Base-by-base conservation (phyloP, 2,329 filamentous ascomycete genomes). In the Microsporum audouinii region DNA sequence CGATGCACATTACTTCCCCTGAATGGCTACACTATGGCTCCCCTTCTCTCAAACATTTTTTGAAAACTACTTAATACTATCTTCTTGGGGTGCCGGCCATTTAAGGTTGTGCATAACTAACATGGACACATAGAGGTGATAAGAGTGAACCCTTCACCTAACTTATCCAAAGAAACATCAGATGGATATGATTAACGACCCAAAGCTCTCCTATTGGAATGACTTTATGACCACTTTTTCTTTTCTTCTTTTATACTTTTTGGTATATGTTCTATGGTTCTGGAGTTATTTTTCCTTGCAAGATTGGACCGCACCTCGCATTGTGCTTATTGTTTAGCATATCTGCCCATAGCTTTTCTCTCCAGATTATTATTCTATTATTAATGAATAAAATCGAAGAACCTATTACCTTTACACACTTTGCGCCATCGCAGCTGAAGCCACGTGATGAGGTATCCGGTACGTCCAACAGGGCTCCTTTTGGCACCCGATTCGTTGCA, bases 401-500 rank as follows among this genome's bases (percentile, higher is more conserved):
- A 31, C 51, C 31, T 34, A 17, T 55, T 34, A 29, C 29, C 23
- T 34, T 55, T 34, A 47, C 17, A n/a, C 45, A 29, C 51, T 17
- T n/a, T 55, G 23, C 51, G 51, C 51, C 51, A 55, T 55, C 51
- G 51, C 51, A 55, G 51, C 51, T 55, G 51, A 55, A 55, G 51
- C 29, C 51, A 55, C 51, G 51, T 55, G 51, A 55, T 55, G 10
- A 51, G 51, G 51, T 55, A n/a, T 55, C 51, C 51, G 33, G 14
- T 55, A 10, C 31, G 7, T 33, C 33, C 10, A 55, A n/a, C 31
- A 55, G 51, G 51, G 27, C 27, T 27, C 45, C 7, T 55, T 34
- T 38, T 17, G 33, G 33, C 51, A 36, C 51, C 51, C 51, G 29
- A 55, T 55, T 38, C 51, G 51, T 55, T 55, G 51, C n/a, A 38